Evolutionary conservation across 306 rosid genomes (phyloP), one percentile per base, ranked within the genome.

Genomic region (Sechiopsis laciniata): DNA sequence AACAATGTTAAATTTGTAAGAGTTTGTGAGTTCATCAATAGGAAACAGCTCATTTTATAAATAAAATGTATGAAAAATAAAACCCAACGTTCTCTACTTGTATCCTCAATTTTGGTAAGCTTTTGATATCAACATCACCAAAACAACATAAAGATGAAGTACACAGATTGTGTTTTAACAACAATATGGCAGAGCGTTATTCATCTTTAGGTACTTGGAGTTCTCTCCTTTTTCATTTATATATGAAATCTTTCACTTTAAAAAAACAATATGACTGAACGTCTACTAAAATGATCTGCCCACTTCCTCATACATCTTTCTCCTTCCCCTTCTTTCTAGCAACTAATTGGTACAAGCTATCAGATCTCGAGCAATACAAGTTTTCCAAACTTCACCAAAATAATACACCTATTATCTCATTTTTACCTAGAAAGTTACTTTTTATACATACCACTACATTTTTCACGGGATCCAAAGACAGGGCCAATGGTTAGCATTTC

Each of bases 1-100:
- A 78, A 74, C 55, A 68, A 72, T 46, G 72, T 60, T 74, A 72
- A 72, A 74, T 75, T 24, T 20, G 71, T 73, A 77, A 74, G 48
- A 72, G 61, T 79, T 67, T 68, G 72, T 77, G 79, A 80, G 73
- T 72, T 10, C 76, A 20, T 52, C 46, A 78, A 72, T 26, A 55
- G 63, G 29, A 26, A 72, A 26, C 52, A 17, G 26, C 62, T 24
- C 48, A 51, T 42, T 71, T 2, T 16, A 71, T 71, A 29, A 16
- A 71, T 22, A 32, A 67, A 46, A 35, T 8, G 13, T 11, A 40
- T 10, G 9, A 17, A 17, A 42, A 50, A 50, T 4, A 50, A 50
- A 50, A 50, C 54, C 66, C 17, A 13, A 17, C 40, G 22, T 13
- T 63, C 57, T 21, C 54, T 50, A 13, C 54, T 50, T 22, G 8